Conservation (phyloP, 2,329 filamentous ascomycete genomes). For the Penicillium sp. region DNA sequence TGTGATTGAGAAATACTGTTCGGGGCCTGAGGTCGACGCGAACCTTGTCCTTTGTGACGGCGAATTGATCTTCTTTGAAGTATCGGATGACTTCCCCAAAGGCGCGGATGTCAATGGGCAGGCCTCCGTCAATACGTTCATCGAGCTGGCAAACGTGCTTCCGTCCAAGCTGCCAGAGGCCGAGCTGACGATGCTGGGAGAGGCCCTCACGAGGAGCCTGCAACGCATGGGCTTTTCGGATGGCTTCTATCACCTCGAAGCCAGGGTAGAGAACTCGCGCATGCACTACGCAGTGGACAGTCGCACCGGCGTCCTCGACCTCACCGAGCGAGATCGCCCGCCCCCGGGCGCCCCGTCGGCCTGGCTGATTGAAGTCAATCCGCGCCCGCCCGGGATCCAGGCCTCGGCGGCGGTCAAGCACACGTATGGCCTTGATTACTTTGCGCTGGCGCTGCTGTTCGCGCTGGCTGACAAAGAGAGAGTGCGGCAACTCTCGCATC, state of each 20-base stretch:
- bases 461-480: background rate
- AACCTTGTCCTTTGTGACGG: slow-evolving; percentile 19
- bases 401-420: too few species aligned
- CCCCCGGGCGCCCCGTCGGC: too few species aligned
- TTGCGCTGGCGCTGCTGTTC: background rate
- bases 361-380: background rate
- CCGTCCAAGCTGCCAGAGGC: background rate
- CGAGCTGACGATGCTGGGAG: background rate
- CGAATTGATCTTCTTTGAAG: slow-evolving; percentile 14
- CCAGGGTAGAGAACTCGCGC: background rate
- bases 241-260: background rate
- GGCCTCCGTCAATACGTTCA: background rate
- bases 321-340: background rate
- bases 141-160: background rate
- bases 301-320: background rate
- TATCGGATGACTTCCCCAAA: slow-evolving; percentile 15
- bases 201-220: background rate
- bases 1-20: slow-evolving; percentile 11
- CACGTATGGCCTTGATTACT: background rate
- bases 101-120: background rate
- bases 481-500: background rate
- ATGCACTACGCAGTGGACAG: background rate
- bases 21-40: slow-evolving; percentile 18
- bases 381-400: background rate
- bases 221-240: background rate